Evolutionary conservation across 2,329 filamentous ascomycete genomes (phyloP).

Genomic region (Tolypocladium ovalisporum): DNA sequence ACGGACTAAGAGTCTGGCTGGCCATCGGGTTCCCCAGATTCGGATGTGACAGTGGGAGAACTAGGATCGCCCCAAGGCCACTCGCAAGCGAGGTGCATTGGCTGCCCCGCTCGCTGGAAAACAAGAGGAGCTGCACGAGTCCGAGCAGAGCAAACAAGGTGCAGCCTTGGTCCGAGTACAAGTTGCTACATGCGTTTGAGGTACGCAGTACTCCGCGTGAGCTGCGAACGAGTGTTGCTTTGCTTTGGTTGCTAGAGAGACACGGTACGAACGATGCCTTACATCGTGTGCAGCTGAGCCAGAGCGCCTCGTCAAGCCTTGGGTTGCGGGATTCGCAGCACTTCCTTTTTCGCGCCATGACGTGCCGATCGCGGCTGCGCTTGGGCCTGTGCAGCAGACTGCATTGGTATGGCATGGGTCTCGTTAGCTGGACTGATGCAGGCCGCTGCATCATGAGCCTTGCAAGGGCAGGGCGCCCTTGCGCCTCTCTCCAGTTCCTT

Average conservation of each 20-base stretch:
- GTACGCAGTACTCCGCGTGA: not conserved
- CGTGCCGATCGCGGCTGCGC: slow-evolving; percentile 1
- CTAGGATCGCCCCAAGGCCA: not conserved
- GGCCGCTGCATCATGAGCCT: not conserved
- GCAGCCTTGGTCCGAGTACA: not conserved
- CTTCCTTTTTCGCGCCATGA: not conserved
- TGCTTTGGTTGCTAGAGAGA: not conserved
- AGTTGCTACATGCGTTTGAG: not conserved
- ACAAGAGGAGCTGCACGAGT: not conserved
- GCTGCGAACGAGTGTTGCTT: not conserved
- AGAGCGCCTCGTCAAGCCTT: not conserved
- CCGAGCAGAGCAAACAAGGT: not conserved
- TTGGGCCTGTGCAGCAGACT: not conserved
- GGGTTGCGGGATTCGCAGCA: not conserved
- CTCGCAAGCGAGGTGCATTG: not conserved
- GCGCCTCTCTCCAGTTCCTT: not conserved
- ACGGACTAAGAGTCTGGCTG: not conserved
- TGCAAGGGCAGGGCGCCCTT: not conserved
- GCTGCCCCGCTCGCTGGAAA: not conserved
- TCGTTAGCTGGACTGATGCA: not conserved
- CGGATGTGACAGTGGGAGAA: not conserved
- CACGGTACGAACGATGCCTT: not conserved
- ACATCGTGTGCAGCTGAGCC: not conserved
- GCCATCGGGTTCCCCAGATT: not conserved
- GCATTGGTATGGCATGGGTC: not conserved